Evolutionary conservation across 352 stramenopile genomes (phyloP).

Genomic region (Phytophthora sansomeana): DNA sequence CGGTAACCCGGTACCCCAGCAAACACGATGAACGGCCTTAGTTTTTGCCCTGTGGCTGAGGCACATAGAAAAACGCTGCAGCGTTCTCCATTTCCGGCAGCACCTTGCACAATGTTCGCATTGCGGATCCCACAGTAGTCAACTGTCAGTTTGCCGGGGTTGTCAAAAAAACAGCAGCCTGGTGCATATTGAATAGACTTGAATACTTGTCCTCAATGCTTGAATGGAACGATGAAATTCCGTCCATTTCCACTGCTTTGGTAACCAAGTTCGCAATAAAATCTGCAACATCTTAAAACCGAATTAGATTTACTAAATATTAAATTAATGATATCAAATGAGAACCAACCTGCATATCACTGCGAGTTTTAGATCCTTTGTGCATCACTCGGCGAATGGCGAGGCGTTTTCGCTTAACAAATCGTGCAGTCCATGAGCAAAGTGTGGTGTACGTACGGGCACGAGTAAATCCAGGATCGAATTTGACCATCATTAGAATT

Average conservation of each 20-base stretch:
- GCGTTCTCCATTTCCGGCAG: not conserved
- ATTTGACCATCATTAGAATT: not conserved
- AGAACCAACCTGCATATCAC: not conserved
- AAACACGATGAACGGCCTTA: conserved; percentile 1
- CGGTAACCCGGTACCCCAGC: not conserved
- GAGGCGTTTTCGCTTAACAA: conserved; percentile 1
- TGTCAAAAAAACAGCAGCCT: conserved; percentile 9
- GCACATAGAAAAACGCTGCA: conserved; percentile 10
- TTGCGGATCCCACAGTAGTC: not conserved
- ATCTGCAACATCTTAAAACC: conserved; percentile 4
- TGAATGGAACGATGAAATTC: not conserved
- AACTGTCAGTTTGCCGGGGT: not conserved
- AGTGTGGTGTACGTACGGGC: not conserved
- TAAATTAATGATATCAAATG: not conserved
- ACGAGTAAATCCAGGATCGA: not conserved
- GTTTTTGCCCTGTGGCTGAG: not conserved
- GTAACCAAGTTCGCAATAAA: not conserved
- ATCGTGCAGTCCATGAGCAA: not conserved
- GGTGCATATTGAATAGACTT: conserved; percentile 6
- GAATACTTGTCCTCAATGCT: not conserved
- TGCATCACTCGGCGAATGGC: not conserved
- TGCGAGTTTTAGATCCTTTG: not conserved
- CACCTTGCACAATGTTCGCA: not conserved
- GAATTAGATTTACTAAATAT: not conserved
- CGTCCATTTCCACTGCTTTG: conserved; percentile 1